These are phyloP conservation scores for Oryza longistaminata DNA, from an alignment of 176 grass and related monocot species.

Conservation along the genomic window DNA sequence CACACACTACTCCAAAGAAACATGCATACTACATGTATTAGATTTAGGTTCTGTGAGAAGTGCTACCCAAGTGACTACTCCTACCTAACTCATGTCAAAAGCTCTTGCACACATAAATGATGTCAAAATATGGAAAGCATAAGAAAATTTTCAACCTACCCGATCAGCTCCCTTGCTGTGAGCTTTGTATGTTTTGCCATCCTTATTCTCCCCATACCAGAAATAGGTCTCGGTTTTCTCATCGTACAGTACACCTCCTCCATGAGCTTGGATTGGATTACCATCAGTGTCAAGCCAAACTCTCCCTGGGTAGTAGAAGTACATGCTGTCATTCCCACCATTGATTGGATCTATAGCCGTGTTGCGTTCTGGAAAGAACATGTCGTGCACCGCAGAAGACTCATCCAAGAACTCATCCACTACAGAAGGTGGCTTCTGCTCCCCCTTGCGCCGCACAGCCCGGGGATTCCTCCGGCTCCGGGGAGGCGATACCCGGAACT, in stretches of 20 bases:
- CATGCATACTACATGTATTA: not conserved
- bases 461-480: slow-evolving; percentile 80
- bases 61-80: not conserved
- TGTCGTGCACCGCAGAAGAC: slow-evolving; percentile 75
- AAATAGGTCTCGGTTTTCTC: slow-evolving; percentile 60
- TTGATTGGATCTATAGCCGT: slow-evolving; percentile 52
- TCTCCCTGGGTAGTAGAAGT: slow-evolving; percentile 68
- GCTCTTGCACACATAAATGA: not conserved
- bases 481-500: slow-evolving; percentile 50
- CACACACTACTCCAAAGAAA: slow-evolving; percentile 36
- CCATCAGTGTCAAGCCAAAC: slow-evolving; percentile 94
- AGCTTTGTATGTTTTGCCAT: slow-evolving; percentile 83
- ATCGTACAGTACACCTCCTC: slow-evolving; percentile 89
- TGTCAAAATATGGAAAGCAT: not conserved
- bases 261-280: slow-evolving; percentile 91
- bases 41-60: not conserved
- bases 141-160: slow-evolving; percentile 47
- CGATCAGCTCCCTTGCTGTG: slow-evolving; percentile 76
- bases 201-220: slow-evolving; percentile 99
- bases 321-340: slow-evolving; percentile 52
- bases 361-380: slow-evolving; percentile 75
- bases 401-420: slow-evolving; percentile 90
- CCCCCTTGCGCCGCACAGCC: slow-evolving; percentile 80
- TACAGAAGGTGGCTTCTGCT: slow-evolving; percentile 65
- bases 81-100: not conserved